Base-by-base conservation (phyloP, 139 green algal species). In the Closterium sp. region DNA sequence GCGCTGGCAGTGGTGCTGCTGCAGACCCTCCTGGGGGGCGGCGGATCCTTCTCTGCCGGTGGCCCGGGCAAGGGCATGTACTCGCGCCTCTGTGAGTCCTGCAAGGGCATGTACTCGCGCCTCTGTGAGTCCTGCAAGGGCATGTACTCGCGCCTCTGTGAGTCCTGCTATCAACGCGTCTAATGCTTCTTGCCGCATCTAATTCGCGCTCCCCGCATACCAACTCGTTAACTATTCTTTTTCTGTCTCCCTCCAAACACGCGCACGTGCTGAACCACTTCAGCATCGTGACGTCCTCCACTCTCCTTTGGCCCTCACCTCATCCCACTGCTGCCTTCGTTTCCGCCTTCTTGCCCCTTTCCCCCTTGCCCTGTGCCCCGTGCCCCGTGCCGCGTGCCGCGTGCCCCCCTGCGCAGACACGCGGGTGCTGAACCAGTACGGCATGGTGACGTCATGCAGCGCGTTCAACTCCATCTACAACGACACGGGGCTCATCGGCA, bases 41-140 rank as follows among this genome's bases (percentile, higher is more conserved):
- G 98, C 91, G 97, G 96, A 89, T 98, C 96, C 62, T 99, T 99
- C 95, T 98, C 96, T 17, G 95, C 96, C 31, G 95, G 95, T 13
- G 97, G 97, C 32, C 97, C 98, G 24, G 98, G 98, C 94, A 99
- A 99, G 95, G 98, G 98, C 94, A 99, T 99, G 98, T 97, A 99
- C 97, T 97, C 95, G 4, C 95, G 98, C 5, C 95, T 99, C 86
- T 99, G 92, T 94, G 85, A 94, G 50, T 73, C 50, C 2, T 24
- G 45, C 45, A 70, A 70, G 45, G 45, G 98, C 94, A 99, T 99
- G 98, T 97, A 99, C 97, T 97, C 95, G 4, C 95, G 98, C 5
- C 95, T 99, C 86, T 99, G 92, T 94, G 85, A 94, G 50, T 73
- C 50, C 2, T 24, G n/a, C n/a, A n/a, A n/a, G n/a, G n/a, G n/a